phyloP scores from a whole-genome alignment of 495 filamentous ascomycete genomes.

The Recurvomyces mirabilis region DNA sequence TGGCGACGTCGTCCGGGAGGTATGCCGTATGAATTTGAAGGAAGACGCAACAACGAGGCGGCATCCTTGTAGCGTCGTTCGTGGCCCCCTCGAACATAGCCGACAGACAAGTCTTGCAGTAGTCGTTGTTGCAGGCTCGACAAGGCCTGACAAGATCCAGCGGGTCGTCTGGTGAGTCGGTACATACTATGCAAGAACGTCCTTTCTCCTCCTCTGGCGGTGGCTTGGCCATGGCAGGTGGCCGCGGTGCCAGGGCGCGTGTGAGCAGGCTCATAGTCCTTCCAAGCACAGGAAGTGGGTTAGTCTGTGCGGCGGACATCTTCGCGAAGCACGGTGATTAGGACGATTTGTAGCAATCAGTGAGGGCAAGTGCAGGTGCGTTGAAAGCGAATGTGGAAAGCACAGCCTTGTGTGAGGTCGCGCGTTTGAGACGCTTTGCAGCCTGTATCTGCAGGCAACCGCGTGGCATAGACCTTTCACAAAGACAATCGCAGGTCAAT shows the following conservation, averaged over 20 bases:
- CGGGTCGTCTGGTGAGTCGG: neutral
- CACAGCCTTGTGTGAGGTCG: too few relatives aligned
- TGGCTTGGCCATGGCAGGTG: too few relatives aligned
- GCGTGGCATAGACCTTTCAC: neutral
- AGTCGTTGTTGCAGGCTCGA: conserved; percentile 17
- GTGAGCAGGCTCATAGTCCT: too few relatives aligned
- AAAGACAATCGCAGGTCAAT: neutral
- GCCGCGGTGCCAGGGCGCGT: too few relatives aligned
- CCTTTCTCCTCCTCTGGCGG: neutral
- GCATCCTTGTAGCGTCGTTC: conserved; percentile 24
- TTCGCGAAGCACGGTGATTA: too few relatives aligned
- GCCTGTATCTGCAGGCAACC: neutral
- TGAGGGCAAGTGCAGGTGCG: neutral
- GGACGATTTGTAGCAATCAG: too few relatives aligned
- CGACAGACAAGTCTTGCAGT: conserved; percentile 23
- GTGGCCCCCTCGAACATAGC: conserved; percentile 25
- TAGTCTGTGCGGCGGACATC: too few relatives aligned
- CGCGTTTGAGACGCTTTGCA: neutral
- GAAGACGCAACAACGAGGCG: conserved; percentile 25
- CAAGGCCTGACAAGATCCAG: conserved; percentile 18
- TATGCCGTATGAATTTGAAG: conserved; percentile 22
- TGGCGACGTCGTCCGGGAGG: conserved; percentile 17
- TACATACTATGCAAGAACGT: neutral
- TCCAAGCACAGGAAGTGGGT: too few relatives aligned
- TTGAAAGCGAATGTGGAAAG: neutral